A percentile compares a stretch with the other conserved stretches of the same genome.
These are phyloP conservation scores for Aspergillus nidulans DNA, from an alignment of 495 filamentous ascomycete genomes.

Conservation along the genomic window DNA sequence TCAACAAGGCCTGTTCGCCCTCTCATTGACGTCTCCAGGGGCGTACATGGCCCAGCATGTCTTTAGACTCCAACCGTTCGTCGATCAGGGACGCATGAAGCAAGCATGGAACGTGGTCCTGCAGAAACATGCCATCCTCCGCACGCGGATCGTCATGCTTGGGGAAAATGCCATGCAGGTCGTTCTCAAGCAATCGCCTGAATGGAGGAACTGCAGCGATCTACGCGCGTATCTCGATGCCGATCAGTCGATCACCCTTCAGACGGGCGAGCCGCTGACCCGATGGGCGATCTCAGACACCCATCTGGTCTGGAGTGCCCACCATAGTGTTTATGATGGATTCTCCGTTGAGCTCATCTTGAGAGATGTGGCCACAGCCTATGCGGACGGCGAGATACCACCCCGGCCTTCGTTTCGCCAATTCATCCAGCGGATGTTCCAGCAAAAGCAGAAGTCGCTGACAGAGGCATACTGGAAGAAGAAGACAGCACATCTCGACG, in stretches of 20 bases:
- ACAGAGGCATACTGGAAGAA: neutral
- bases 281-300: neutral
- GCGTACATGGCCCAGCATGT: conserved; percentile 44
- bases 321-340: neutral
- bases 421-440: neutral
- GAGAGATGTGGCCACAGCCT: neutral
- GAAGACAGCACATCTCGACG: neutral
- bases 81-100: neutral
- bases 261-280: neutral
- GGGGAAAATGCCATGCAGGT: neutral
- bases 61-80: conserved; percentile 21
- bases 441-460: neutral
- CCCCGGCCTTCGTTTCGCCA: neutral
- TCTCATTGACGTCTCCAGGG: conserved; percentile 42
- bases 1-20: conserved; percentile 54
- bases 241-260: neutral
- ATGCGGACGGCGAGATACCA: neutral
- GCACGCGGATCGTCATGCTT: neutral
- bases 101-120: neutral
- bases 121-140: neutral
- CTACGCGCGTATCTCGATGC: neutral
- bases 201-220: neutral
- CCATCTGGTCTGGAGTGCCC: neutral
- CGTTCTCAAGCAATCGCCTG: neutral
- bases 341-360: neutral